These are phyloP conservation scores for Ceratocystiopsis minuta DNA, from an alignment of 2,329 filamentous ascomycete species.

Conservation along the genomic window DNA sequence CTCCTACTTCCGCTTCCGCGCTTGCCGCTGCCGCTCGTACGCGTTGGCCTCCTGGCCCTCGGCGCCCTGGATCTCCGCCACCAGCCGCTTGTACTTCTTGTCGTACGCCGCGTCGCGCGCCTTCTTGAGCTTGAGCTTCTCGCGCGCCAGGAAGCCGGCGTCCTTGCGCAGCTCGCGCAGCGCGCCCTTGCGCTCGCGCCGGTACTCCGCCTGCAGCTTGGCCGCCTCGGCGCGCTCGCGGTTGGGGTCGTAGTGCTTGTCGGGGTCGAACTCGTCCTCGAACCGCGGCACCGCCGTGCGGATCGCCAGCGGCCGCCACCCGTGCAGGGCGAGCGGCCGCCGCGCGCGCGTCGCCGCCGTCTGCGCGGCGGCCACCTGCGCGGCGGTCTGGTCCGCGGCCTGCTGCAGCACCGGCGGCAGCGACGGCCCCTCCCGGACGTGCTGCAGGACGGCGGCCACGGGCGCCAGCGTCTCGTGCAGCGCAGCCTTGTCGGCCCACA, in stretches of 20 bases:
- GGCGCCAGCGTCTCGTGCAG: constrained; percentile 68
- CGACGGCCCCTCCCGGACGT: constrained; percentile 36
- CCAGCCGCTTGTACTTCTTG: constrained; percentile 80
- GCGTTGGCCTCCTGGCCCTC: constrained; percentile 73
- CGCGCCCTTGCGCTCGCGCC: constrained; percentile 87
- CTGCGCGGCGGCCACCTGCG: constrained; percentile 35
- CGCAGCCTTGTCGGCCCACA: constrained; percentile 56
- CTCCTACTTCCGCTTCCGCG: constrained; percentile 41
- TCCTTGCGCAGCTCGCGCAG: constrained; percentile 91
- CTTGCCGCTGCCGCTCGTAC: constrained; percentile 73
- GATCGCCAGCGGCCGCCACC: constrained; percentile 77
- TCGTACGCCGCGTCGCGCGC: constrained; percentile 86
- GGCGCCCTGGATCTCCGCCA: constrained; percentile 90
- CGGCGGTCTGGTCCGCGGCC: constrained; percentile 22
- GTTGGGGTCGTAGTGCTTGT: constrained; percentile 94
- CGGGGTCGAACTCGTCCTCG: constrained; percentile 84
- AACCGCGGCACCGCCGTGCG: constrained; percentile 83
- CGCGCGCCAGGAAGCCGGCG: constrained; percentile 77
- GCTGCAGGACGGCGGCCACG: constrained; percentile 35
- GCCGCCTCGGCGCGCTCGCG: constrained; percentile 70
- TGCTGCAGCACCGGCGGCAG: constrained; percentile 26
- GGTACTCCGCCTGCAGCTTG: constrained; percentile 79
- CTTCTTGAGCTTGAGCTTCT: constrained; percentile 84
- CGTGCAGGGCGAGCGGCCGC: constrained; percentile 69
- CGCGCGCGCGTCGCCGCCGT: constrained; percentile 46